Percentiles rank a stretch among this genome's conserved stretches.
Conservation (phyloP, 371 early-diverging fungal species). For the Capillidium heterosporum region DNA sequence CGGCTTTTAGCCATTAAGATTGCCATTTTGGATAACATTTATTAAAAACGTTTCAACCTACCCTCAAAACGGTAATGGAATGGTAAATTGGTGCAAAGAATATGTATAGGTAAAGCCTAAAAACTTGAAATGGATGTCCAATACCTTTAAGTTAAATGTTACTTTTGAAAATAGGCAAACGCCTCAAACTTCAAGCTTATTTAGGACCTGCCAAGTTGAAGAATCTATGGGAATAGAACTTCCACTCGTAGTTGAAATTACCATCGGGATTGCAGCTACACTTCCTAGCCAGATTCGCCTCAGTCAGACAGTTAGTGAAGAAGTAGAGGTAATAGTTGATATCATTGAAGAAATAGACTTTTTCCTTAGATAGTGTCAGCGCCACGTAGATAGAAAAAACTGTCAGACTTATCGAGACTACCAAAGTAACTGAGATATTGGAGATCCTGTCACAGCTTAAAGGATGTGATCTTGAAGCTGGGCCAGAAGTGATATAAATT, state of each 20-base stretch:
- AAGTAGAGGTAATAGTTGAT: slow-evolving; percentile 57
- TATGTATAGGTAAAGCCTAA: no score
- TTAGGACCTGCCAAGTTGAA: no score
- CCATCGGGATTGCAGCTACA: slow-evolving; percentile 41
- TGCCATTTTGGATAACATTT: no score
- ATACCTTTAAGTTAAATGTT: no score
- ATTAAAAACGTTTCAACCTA: no score
- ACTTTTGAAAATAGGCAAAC: no score
- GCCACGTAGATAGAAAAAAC: slow-evolving; percentile 76
- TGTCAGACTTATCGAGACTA: slow-evolving; percentile 63
- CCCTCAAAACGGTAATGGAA: no score
- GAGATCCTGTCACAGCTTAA: slow-evolving; percentile 53
- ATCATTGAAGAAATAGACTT: slow-evolving; percentile 80
- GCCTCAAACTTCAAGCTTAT: no score
- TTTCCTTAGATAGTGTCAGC: slow-evolving; percentile 34
- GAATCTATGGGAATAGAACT: slow-evolving; percentile 8
- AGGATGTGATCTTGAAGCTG: slow-evolving; percentile 85
- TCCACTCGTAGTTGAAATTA: slow-evolving; percentile 22
- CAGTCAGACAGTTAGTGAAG: slow-evolving; percentile 40
- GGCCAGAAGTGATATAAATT: slow-evolving; percentile 85
- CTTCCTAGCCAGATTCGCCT: slow-evolving; percentile 24
- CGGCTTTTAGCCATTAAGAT: no score
- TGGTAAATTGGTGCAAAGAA: no score
- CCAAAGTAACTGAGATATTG: slow-evolving; percentile 64
- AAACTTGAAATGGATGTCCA: no score